Evolutionary conservation across 2,329 filamentous ascomycete species (phyloP), one percentile per base, ranked within the genome.

Genomic region (Fusarium fujikuroi): DNA sequence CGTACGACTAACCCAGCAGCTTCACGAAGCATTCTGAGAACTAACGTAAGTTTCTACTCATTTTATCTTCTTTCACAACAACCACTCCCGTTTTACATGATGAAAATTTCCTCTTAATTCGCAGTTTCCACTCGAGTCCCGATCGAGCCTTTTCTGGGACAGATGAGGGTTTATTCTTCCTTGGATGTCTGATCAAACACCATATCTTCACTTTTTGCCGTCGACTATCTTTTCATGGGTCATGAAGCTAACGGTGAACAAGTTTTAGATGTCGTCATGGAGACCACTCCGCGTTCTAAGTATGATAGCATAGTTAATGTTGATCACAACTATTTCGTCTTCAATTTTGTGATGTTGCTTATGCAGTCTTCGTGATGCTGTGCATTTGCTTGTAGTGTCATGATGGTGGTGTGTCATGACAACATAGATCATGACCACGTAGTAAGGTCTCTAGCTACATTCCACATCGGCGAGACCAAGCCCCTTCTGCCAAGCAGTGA

Each of bases 111-210:
- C 89, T 83, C 87, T 85, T 89, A 87, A 93, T 94, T 95, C 92
- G 92, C 92, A 94, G 92, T 94, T 94, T 94, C 90, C 92, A 93
- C 92, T 93, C 87, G 91, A 93, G 90, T 88, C 88, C 87, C 87
- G 84, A 82, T 74, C 82, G 90, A 92, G 91, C 90, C 90, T 90
- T 87, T 85, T 84, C 83, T 84, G 88, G 87, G 88, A 87, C 85
- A 91, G 80, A 91, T 93, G 91, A 93, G 87, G 87, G 91, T 82
- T 81, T 82, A 85, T 81, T 80, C 90, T 92, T 92, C 90, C 90
- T 93, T 93, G 91, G 91, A 92, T 92, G 91, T 92, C 90, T 92
- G 89, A 92, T 84, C 73, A 77, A 77, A 80, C 74, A 79, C 72
- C 40, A 44, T 54, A 57, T 50, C 52, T 66, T 53, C 42, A 53